Evolutionary conservation across 192 early-diverging fungal genomes (phyloP).

Genomic region (Spinellus fusiger): DNA sequence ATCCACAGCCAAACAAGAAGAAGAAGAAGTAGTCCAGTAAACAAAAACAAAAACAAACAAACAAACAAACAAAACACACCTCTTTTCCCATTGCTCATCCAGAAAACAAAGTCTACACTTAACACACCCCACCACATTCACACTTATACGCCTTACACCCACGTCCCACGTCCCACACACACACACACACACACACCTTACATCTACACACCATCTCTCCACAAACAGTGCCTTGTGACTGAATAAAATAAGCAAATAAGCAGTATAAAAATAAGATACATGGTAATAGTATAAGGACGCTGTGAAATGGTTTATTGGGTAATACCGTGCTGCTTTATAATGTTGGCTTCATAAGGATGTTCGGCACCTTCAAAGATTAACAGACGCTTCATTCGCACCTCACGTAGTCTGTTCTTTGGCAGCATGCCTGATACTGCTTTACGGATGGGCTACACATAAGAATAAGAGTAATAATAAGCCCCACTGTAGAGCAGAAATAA

Average conservation of each 20-base stretch:
- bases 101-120: too few species aligned
- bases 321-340: slow-evolving; percentile 66
- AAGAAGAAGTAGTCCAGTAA: too few species aligned
- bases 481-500: background rate
- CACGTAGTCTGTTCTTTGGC: slow-evolving; percentile 88
- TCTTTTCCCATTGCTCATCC: too few species aligned
- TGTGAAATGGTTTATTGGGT: background rate
- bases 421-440: slow-evolving; percentile 93
- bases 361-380: slow-evolving; percentile 78
- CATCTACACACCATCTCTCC: too few species aligned
- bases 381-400: slow-evolving; percentile 68
- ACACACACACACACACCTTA: too few species aligned
- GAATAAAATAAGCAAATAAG: background rate
- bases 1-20: too few species aligned
- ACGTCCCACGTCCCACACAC: too few species aligned
- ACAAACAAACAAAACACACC: slow-evolving; percentile 2
- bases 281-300: too few species aligned
- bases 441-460: slow-evolving; percentile 51
- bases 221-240: background rate
- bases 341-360: slow-evolving; percentile 85
- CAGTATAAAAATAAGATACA: too few species aligned
- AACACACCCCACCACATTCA: too few species aligned
- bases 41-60: background rate
- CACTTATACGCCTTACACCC: too few species aligned
- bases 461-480: background rate